Evolutionary conservation across 2,329 filamentous ascomycete species (phyloP), one percentile per base, ranked within the genome.

Genomic region (Monosporascus sp.): DNA sequence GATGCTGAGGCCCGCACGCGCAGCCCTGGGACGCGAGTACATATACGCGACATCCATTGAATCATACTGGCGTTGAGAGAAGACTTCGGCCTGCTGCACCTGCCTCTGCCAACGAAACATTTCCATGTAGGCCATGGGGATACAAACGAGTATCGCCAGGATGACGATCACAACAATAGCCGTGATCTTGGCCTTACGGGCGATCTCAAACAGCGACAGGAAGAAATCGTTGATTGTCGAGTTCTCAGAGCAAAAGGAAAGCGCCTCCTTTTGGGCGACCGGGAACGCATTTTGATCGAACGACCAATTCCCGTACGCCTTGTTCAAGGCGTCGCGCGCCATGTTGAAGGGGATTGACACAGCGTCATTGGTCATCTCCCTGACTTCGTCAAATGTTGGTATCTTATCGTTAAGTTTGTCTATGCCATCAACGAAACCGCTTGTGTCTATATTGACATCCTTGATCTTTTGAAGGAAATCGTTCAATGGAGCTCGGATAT

Each of bases 31-130:
- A 22, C 91, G 84, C 37, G 90, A 92, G 35, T 87, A 85, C 60
- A 97, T 88, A 72, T 97, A 96, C 43, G 96, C 83, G 37, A 92
- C 85, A 67, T 97, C 93, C 79, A 96, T 85, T 1, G 88, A 81
- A 64, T 97, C 91, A 66, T 85, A 85, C 31, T 83, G 80, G 52
- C 86, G 77, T 60, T 80, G 75, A 46, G 78, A 75, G 60, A 96
- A 79, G 35, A 91, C 76, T 52, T 78, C 74, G 22, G 89, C 82
- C 54, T 87, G 85, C 60, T 86, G 76, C 68, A 87, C 82, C 78
- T 91, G 88, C 35, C 77, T 79, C 46, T 83, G 81, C 84, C 87
- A 97, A 51, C 88, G 80, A 60, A 84, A 82, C 56, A 92, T 85
- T 72, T 97, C 92, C 55, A 87, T 77, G 70, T 81, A 92, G 14